Percentiles rank a stretch among this genome's conserved stretches.
Conservation (phyloP, 2,329 filamentous ascomycete species). For the Fusarium papillatum region DNA sequence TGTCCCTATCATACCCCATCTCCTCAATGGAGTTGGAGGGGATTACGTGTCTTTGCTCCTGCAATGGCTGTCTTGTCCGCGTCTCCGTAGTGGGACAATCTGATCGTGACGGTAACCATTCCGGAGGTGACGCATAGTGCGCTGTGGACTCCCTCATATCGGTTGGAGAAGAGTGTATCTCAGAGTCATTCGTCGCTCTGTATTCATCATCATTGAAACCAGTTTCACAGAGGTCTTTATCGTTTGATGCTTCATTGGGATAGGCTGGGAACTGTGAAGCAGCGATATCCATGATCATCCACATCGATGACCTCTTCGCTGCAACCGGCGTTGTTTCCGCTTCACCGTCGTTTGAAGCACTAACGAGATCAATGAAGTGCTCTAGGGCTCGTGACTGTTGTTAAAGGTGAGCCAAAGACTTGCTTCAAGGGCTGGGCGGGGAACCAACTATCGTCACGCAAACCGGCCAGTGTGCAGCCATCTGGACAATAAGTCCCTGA, state of each 20-base stretch:
- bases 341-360: neutral
- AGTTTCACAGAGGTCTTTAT: neutral
- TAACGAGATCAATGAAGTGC: constrained; percentile 16
- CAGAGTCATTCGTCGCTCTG: neutral
- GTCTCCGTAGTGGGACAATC: neutral
- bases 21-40: neutral
- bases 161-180: neutral
- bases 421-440: neutral
- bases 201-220: neutral
- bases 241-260: neutral
- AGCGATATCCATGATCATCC: constrained; percentile 22
- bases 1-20: neutral
- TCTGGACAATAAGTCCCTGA: constrained; percentile 14
- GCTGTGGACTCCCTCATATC: constrained; percentile 35
- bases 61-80: neutral
- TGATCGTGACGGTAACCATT: constrained; percentile 12
- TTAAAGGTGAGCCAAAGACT: rapidly evolving
- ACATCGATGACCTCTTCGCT: constrained; percentile 21
- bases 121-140: constrained; percentile 31
- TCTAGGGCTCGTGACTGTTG: constrained; percentile 6
- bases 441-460: constrained; percentile 20
- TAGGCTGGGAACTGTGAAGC: constrained; percentile 30
- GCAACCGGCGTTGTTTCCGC: neutral
- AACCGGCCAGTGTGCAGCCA: constrained; percentile 26
- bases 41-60: neutral